Percentiles rank a stretch among this genome's conserved stretches.
Conservation (phyloP, 306 rosid genomes). For the Vachellia collinsii region DNA sequence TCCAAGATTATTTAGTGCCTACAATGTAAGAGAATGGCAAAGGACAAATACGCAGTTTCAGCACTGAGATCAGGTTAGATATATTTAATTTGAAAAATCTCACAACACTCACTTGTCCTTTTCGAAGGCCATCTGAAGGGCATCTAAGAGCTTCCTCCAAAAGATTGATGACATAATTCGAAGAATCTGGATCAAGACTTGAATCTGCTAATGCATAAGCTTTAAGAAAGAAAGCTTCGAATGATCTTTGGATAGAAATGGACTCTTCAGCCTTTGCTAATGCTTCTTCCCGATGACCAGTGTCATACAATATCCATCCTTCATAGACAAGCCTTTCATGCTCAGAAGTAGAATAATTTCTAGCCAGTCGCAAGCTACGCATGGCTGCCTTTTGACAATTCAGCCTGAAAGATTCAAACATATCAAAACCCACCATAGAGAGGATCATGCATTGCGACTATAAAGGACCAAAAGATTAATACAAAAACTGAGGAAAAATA, state of each 20-base stretch:
- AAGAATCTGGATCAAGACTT: conserved; percentile 70
- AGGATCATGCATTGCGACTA: background rate
- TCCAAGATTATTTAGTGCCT: conserved; percentile 92
- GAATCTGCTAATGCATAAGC: conserved; percentile 88
- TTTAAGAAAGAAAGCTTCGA: conserved; percentile 93
- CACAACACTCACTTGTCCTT: conserved; percentile 75
- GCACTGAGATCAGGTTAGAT: conserved; percentile 28
- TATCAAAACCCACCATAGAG: conserved; percentile 13
- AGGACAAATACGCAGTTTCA: conserved; percentile 29
- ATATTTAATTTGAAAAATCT: conserved; percentile 13
- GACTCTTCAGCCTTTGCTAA: conserved; percentile 87
- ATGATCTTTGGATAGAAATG: conserved; percentile 82
- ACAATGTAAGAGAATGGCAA: conserved; percentile 39
- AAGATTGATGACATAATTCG: conserved; percentile 67
- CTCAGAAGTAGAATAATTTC: conserved; percentile 72
- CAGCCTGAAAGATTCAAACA: conserved; percentile 53
- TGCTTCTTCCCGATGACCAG: conserved; percentile 91
- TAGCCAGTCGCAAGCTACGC: conserved; percentile 82
- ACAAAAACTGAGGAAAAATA: background rate
- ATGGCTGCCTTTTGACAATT: conserved; percentile 92
- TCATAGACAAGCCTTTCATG: conserved; percentile 88
- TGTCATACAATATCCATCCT: conserved; percentile 95
- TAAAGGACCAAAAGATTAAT: background rate
- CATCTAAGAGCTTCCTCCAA: conserved; percentile 89
- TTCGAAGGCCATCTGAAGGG: conserved; percentile 94